Percentiles rank a stretch among this genome's conserved stretches.
Evolutionary conservation across 2,329 filamentous ascomycete genomes (phyloP).

Genomic region (Capronia coronata): DNA sequence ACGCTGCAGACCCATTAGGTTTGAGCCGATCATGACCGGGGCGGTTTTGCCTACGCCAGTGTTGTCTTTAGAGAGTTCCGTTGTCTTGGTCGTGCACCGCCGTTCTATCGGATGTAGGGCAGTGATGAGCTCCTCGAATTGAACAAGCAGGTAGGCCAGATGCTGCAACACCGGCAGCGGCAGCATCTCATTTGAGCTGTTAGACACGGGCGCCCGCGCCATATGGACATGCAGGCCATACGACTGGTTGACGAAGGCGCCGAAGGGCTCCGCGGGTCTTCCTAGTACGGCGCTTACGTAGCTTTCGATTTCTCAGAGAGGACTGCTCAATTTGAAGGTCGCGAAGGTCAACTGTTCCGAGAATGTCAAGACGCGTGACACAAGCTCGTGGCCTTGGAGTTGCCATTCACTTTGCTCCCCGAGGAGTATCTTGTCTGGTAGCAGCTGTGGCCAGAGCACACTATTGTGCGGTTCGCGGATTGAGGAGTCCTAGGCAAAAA

Average conservation of each 20-base stretch:
- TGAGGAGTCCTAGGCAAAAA: background rate
- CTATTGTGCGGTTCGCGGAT: background rate
- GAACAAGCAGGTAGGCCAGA: slow-evolving; percentile 8
- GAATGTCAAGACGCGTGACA: slow-evolving; percentile 2
- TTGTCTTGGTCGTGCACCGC: background rate
- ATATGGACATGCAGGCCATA: slow-evolving; percentile 10
- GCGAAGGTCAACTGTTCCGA: background rate
- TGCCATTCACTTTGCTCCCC: background rate
- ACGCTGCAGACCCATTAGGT: slow-evolving; percentile 7
- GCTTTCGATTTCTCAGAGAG: background rate
- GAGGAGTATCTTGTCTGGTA: background rate
- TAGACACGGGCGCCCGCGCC: background rate
- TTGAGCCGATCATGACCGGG: background rate
- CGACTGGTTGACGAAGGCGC: slow-evolving; percentile 3
- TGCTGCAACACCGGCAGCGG: slow-evolving; percentile 9
- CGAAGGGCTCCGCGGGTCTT: background rate
- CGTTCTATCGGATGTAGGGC: slow-evolving; percentile 2
- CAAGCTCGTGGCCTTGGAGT: slow-evolving; percentile 4
- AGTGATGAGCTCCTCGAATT: slow-evolving; percentile 8
- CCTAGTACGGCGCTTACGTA: too few species aligned
- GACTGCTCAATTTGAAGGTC: background rate
- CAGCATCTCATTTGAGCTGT: background rate
- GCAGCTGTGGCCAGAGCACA: background rate
- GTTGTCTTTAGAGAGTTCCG: too few species aligned
- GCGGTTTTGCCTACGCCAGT: too few species aligned